These are phyloP conservation scores for Mycena vitilis DNA, from an alignment of 768 basidiomycete species.

Conservation along the genomic window DNA sequence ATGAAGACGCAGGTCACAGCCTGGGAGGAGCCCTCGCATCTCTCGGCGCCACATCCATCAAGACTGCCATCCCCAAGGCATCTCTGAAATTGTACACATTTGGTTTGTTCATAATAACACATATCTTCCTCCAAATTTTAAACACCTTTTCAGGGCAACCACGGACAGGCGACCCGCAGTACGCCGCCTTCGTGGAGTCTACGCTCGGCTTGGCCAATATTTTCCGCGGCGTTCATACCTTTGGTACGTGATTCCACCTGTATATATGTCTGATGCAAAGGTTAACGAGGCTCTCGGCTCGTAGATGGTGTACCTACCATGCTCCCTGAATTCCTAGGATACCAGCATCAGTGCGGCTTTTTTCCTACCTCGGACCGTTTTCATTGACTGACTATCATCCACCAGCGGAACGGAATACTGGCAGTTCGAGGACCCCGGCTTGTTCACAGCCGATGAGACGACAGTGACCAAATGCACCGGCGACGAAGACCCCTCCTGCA, in stretches of 20 bases:
- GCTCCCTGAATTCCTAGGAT: constrained; percentile 57
- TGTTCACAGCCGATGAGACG: constrained; percentile 42
- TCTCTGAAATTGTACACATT: constrained; percentile 15
- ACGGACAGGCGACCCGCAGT: constrained; percentile 56
- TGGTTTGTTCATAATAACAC: background rate
- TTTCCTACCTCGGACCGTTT: background rate
- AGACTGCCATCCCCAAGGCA: background rate
- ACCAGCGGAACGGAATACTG: constrained; percentile 52
- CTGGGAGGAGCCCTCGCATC: constrained; percentile 2
- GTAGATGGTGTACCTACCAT: constrained; percentile 66
- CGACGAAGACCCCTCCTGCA: constrained; percentile 60
- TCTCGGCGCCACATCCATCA: background rate
- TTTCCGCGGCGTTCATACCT: constrained; percentile 56
- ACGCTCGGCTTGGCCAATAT: constrained; percentile 50
- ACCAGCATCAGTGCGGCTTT: constrained; percentile 55
- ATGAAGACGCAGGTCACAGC: constrained; percentile 8
- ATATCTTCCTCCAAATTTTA: background rate
- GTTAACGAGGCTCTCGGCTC: background rate
- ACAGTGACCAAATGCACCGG: constrained; percentile 56
- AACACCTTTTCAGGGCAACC: constrained; percentile 54
- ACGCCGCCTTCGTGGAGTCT: constrained; percentile 54
- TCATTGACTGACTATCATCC: background rate
- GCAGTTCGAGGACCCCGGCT: constrained; percentile 57
- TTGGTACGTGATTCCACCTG: constrained; percentile 43
- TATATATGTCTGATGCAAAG: too few species aligned